These are phyloP conservation scores for Babesia sp. DNA, from an alignment of 169 alveolate species.

Conservation along the genomic window DNA sequence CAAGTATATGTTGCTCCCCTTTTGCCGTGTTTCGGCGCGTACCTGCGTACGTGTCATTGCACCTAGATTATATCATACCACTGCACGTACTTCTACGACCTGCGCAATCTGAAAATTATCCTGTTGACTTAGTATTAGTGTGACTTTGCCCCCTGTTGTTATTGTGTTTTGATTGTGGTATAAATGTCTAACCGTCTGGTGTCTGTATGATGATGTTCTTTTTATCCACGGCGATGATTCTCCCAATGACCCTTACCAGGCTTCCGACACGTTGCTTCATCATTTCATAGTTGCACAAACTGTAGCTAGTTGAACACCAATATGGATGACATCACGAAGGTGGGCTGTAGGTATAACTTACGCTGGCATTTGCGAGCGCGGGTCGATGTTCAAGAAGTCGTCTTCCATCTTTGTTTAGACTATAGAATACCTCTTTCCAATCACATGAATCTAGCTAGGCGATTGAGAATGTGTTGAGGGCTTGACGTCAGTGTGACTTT, in stretches of 20 bases:
- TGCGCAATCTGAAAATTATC: neutral
- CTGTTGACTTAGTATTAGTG: neutral
- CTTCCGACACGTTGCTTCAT: conserved; percentile 5
- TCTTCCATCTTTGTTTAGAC: conserved; percentile 4
- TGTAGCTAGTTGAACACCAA: neutral
- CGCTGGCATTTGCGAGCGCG: conserved; percentile 7
- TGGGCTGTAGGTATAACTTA: neutral
- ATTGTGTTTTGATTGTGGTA: neutral
- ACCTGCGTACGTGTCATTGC: neutral
- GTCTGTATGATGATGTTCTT: conserved; percentile 7
- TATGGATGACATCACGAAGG: neutral
- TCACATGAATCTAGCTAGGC: too few species aligned
- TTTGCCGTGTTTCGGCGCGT: neutral
- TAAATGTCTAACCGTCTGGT: conserved; percentile 8
- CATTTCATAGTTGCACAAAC: conserved; percentile 35
- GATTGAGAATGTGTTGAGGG: too few species aligned
- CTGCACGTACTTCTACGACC: conserved; percentile 17
- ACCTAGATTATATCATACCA: neutral
- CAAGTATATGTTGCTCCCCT: conserved; percentile 1
- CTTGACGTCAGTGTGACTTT: too few species aligned
- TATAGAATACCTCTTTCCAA: too few species aligned
- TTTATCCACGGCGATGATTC: neutral
- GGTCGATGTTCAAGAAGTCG: neutral
- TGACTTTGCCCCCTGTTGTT: conserved; percentile 14
- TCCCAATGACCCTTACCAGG: conserved; percentile 6